These are phyloP conservation scores for Salix purpurea DNA, from an alignment of 345 rosid species.

Conservation along the genomic window DNA sequence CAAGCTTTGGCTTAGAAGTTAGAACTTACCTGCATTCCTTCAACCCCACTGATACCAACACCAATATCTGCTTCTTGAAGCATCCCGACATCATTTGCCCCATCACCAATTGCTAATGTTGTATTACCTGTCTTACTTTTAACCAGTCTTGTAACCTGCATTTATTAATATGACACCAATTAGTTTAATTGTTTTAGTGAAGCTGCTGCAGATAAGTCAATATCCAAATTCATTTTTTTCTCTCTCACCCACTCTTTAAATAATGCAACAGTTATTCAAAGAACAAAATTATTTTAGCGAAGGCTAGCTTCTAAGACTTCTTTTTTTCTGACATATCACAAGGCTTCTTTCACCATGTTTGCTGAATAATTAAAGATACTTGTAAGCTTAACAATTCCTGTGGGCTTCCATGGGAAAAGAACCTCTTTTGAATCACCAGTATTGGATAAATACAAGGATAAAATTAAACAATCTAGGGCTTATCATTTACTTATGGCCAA, in stretches of 20 bases:
- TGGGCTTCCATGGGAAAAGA: too few relatives aligned
- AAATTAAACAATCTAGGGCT: neutral
- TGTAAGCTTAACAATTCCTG: too few relatives aligned
- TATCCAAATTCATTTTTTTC: neutral
- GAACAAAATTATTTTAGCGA: neutral
- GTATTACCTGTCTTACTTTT: slow-evolving; percentile 75
- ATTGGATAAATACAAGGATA: neutral
- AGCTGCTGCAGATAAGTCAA: slow-evolving; percentile 1
- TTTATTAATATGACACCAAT: neutral
- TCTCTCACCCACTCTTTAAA: neutral
- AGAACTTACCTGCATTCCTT: slow-evolving; percentile 86
- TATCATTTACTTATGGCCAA: neutral
- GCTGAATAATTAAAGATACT: neutral
- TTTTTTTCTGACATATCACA: neutral
- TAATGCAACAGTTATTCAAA: neutral
- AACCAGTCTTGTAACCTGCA: slow-evolving; percentile 91
- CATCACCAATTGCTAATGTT: slow-evolving; percentile 90
- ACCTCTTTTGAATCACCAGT: neutral
- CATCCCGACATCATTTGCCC: slow-evolving; percentile 99
- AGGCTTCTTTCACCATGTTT: neutral
- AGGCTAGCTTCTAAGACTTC: neutral
- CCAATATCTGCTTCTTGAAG: slow-evolving; percentile 99
- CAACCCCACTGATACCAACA: slow-evolving; percentile 91
- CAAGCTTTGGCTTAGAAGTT: neutral
- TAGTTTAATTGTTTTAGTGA: slow-evolving; percentile 1